Evolutionary conservation across 108 stramenopile genomes (phyloP).

Genomic region (Discostella stelligeroides): DNA sequence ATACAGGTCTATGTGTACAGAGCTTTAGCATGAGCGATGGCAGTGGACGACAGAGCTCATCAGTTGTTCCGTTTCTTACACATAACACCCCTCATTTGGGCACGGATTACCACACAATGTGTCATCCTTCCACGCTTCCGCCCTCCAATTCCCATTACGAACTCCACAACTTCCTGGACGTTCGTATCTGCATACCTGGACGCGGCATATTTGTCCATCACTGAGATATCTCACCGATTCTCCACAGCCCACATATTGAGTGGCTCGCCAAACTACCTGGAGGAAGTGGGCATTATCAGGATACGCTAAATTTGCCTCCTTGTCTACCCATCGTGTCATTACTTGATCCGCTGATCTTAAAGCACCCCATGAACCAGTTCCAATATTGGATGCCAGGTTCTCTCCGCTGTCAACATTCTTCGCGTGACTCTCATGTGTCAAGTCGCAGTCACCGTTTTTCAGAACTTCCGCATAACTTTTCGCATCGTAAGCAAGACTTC

Average conservation of each 20-base stretch:
- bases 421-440: conserved; percentile 3
- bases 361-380: not conserved
- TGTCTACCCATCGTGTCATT: conserved; percentile 25
- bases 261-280: conserved; percentile 40
- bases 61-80: not conserved
- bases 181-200: conserved; percentile 39
- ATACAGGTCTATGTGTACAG: too few species aligned
- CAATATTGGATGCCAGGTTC: conserved; percentile 20
- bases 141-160: not conserved
- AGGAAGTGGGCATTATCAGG: conserved; percentile 30
- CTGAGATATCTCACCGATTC: conserved; percentile 7
- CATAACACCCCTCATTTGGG: conserved; percentile 2
- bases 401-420: conserved; percentile 3
- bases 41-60: too few species aligned
- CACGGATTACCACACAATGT: not conserved
- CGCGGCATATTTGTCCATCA: conserved; percentile 7
- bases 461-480: conserved; percentile 5
- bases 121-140: conserved; percentile 9
- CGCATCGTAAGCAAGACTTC: conserved; percentile 8
- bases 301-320: conserved; percentile 13
- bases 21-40: too few species aligned
- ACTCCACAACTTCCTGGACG: conserved; percentile 17
- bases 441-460: not conserved
- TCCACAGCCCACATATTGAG: conserved; percentile 38
- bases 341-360: conserved; percentile 4